Evolutionary conservation across 1,284 basidiomycete species (phyloP).

Genomic region (Schizophyllum amplum): DNA sequence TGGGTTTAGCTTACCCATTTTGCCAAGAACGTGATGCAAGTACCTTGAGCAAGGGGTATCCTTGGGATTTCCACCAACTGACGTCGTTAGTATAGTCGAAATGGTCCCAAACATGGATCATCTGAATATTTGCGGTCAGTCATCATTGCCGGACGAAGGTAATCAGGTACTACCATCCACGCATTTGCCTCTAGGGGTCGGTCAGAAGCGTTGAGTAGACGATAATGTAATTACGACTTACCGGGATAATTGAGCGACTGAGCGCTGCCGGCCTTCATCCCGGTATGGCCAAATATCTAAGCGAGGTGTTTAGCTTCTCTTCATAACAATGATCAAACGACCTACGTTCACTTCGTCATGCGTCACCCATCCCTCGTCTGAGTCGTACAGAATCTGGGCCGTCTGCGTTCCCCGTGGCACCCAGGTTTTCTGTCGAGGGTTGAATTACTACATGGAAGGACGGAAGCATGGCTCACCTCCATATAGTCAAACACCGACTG

Average conservation of each 20-base stretch:
- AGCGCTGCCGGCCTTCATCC: conserved; percentile 59
- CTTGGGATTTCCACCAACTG: conserved; percentile 60
- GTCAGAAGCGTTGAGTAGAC: neutral
- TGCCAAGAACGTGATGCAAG: neutral
- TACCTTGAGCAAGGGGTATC: conserved; percentile 68
- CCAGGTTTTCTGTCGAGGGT: conserved; percentile 53
- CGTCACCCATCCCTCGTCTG: conserved; percentile 13
- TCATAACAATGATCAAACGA: no score
- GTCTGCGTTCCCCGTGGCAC: conserved; percentile 60
- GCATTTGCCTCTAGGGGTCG: conserved; percentile 43
- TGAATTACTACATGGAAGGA: neutral
- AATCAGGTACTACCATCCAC: conserved; percentile 52
- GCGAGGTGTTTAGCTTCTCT: no score
- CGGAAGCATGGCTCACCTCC: conserved; percentile 35
- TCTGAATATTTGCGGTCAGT: conserved; percentile 29
- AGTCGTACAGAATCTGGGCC: conserved; percentile 30
- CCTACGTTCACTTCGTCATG: conserved; percentile 10
- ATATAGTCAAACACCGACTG: conserved; percentile 59
- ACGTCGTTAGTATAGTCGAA: conserved; percentile 65
- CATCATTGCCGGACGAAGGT: neutral
- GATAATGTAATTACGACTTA: conserved; percentile 19
- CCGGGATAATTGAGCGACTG: conserved; percentile 67
- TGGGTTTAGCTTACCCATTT: neutral
- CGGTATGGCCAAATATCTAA: conserved; percentile 72
- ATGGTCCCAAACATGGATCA: conserved; percentile 73